Conservation (phyloP, 2,329 filamentous ascomycete genomes). For the Colletotrichum viniferum region DNA sequence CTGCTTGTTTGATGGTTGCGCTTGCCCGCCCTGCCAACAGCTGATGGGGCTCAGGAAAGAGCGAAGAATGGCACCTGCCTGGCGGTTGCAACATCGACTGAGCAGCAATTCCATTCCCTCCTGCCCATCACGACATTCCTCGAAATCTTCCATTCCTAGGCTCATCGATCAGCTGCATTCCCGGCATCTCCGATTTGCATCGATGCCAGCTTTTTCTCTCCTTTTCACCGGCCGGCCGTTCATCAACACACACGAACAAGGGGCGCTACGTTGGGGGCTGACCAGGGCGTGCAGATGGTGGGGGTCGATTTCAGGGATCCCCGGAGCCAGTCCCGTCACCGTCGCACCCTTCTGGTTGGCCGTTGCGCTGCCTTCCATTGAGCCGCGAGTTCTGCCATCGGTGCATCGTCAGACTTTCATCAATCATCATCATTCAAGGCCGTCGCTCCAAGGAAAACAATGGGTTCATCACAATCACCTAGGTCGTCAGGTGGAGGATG, state of each 20-base stretch:
- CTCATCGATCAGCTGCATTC: not conserved
- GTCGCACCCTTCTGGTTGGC: not conserved
- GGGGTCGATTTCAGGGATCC: not conserved
- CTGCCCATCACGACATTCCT: not conserved
- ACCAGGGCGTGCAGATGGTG: not conserved
- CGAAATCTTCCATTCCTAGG: not conserved
- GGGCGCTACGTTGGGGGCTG: not conserved
- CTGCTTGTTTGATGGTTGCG: not conserved
- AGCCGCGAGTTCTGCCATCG: not conserved
- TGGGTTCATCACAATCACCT: not conserved
- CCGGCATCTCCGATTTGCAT: slow-evolving; percentile 1
- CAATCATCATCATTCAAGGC: not conserved
- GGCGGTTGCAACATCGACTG: not conserved
- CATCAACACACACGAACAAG: not conserved
- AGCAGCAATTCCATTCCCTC: not conserved
- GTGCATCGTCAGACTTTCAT: not conserved
- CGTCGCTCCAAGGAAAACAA: not conserved
- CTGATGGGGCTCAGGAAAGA: not conserved
- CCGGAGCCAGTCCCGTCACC: slow-evolving; percentile 19
- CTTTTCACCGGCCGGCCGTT: not conserved
- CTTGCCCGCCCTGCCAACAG: not conserved
- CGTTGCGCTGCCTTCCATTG: not conserved
- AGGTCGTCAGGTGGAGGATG: not conserved
- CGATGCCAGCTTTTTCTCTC: not conserved
- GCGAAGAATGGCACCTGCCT: not conserved